A percentile compares a stretch with the other conserved stretches of the same genome.
Conservation (phyloP, 1,139 yeast species). For the Sugiyamaella xylanicola region DNA sequence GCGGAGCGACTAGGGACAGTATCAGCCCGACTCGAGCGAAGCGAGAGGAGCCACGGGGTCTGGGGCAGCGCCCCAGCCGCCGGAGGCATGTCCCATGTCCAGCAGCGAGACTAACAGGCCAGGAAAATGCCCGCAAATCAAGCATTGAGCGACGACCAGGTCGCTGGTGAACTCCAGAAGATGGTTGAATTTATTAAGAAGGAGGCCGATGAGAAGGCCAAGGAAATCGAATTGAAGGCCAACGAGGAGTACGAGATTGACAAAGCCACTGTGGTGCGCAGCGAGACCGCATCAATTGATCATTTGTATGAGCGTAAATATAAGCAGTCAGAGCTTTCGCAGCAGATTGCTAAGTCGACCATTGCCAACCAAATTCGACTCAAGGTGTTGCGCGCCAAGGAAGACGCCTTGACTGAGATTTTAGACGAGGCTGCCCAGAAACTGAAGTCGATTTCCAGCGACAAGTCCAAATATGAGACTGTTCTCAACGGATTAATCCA, state of each 20-base stretch:
- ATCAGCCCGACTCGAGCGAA: not conserved
- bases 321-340: conserved; percentile 89
- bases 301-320: conserved; percentile 75
- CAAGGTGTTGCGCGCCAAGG: conserved; percentile 84
- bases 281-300: conserved; percentile 89
- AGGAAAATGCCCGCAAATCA: conserved; percentile 14
- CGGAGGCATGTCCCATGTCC: conserved; percentile 4
- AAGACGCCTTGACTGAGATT: conserved; percentile 72
- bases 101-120: not conserved
- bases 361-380: conserved; percentile 94
- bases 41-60: conserved; percentile 3
- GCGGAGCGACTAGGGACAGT: too few species aligned
- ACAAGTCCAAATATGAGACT: conserved; percentile 62
- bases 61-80: conserved; percentile 12
- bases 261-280: conserved; percentile 90
- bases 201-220: conserved; percentile 99
- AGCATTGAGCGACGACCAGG: conserved; percentile 50
- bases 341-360: conserved; percentile 94
- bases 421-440: conserved; percentile 68
- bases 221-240: conserved; percentile 91
- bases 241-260: conserved; percentile 99
- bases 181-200: conserved; percentile 98
- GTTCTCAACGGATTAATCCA: conserved; percentile 76
- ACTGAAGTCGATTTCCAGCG: conserved; percentile 54
- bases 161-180: conserved; percentile 91